These are phyloP conservation scores for Boletus huronensis DNA, from an alignment of 768 basidiomycete genomes.

Conservation along the genomic window DNA sequence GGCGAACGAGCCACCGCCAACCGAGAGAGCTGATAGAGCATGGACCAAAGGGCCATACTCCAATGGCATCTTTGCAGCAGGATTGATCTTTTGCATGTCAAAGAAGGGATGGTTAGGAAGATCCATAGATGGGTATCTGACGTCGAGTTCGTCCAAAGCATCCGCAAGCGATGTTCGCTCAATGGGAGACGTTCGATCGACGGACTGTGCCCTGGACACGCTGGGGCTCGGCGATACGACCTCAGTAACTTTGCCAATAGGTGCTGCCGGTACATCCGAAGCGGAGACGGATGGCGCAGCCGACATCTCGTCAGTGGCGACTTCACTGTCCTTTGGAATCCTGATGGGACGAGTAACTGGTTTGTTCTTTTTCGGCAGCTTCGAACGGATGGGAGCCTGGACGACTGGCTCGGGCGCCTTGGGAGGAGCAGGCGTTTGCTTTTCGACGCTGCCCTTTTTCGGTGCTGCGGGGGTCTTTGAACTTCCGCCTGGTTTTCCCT, in stretches of 20 bases:
- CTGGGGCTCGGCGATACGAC: constrained; percentile 47
- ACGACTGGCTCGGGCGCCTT: constrained; percentile 35
- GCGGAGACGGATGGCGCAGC: constrained; percentile 43
- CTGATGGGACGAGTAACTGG: constrained; percentile 56
- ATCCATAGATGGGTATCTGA: constrained; percentile 59
- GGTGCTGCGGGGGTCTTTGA: constrained; percentile 19
- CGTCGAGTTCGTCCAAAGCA: constrained; percentile 64
- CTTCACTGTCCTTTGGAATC: constrained; percentile 58
- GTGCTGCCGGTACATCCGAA: constrained; percentile 45
- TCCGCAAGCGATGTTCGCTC: constrained; percentile 54
- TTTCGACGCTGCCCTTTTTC: constrained; percentile 21
- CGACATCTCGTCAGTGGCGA: constrained; percentile 39
- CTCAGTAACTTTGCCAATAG: constrained; percentile 31
- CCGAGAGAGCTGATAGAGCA: constrained; percentile 80
- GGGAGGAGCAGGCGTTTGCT: constrained; percentile 16
- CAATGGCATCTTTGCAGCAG: constrained; percentile 75
- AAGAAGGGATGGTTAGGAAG: constrained; percentile 73
- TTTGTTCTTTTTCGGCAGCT: constrained; percentile 81
- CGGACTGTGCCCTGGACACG: constrained; percentile 59
- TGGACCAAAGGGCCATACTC: constrained; percentile 85
- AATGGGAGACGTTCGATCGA: constrained; percentile 46
- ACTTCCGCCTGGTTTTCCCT: constrained; percentile 22
- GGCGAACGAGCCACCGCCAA: constrained; percentile 80
- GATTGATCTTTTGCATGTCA: constrained; percentile 64
- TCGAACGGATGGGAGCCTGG: constrained; percentile 75